These are phyloP conservation scores for Boletellus emodensis DNA, from an alignment of 768 basidiomycete species.

Conservation along the genomic window DNA sequence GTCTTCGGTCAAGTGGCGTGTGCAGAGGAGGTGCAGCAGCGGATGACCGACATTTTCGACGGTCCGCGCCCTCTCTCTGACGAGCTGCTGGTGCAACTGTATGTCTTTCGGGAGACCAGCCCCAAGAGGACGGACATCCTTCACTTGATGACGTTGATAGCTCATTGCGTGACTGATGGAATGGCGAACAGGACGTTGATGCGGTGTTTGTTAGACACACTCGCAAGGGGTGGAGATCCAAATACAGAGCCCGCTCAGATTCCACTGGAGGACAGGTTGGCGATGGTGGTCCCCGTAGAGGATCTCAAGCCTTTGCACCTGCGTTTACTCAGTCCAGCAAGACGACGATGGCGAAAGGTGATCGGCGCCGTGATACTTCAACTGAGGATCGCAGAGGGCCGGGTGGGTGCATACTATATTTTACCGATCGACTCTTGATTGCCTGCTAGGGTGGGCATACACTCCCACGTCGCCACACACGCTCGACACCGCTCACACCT, in stretches of 20 bases:
- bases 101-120: conserved; percentile 35
- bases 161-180: conserved; percentile 52
- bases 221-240: conserved; percentile 19
- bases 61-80: conserved; percentile 38
- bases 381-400: conserved; percentile 31
- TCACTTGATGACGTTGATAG: conserved; percentile 41
- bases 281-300: conserved; percentile 32
- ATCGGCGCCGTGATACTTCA: conserved; percentile 37
- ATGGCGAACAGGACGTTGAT: conserved; percentile 39
- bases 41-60: conserved; percentile 30
- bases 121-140: conserved; percentile 31
- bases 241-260: conserved; percentile 8
- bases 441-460: conserved; percentile 51
- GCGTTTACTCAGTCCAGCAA: conserved; percentile 31
- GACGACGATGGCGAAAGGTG: conserved; percentile 44
- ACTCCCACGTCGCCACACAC: conserved; percentile 43
- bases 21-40: conserved; percentile 31
- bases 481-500: conserved; percentile 33
- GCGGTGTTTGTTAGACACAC: conserved; percentile 44
- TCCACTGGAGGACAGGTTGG: conserved; percentile 37
- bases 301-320: conserved; percentile 33
- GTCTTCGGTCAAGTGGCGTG: conserved; percentile 32
- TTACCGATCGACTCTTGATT: neutral
- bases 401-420: conserved; percentile 28
- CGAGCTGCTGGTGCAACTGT: conserved; percentile 39